Evolutionary conservation across 2,329 filamentous ascomycete species (phyloP).

Genomic region (Paraphoma sp.): DNA sequence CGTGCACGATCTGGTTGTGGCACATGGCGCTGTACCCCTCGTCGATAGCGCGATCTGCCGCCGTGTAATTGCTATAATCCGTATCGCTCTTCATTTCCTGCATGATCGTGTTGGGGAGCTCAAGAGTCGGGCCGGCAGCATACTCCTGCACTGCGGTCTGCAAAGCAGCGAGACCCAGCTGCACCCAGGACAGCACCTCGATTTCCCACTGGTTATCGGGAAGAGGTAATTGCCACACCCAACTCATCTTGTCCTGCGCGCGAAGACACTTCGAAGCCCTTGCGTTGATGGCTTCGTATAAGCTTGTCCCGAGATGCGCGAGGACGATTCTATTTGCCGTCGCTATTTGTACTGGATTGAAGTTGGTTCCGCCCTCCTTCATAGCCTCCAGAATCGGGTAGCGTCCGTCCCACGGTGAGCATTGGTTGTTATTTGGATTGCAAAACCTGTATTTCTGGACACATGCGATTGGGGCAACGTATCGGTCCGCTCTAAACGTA

Average conservation of each 20-base stretch:
- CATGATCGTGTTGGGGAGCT: background rate
- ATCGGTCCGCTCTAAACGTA: background rate
- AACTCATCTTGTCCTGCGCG: background rate
- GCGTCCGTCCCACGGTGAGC: background rate
- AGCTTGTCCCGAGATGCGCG: background rate
- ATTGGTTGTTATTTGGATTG: background rate
- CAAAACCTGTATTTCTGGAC: background rate
- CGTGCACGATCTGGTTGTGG: background rate
- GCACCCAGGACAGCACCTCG: constrained; percentile 16
- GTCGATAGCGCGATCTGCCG: background rate
- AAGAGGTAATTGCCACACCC: constrained; percentile 1
- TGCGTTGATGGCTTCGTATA: background rate
- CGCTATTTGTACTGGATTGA: background rate
- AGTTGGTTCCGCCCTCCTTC: background rate
- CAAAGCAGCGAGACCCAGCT: constrained; percentile 13
- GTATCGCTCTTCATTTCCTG: background rate
- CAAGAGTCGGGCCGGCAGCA: background rate
- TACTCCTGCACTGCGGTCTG: constrained; percentile 4
- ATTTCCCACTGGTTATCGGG: constrained; percentile 16
- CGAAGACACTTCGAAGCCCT: background rate
- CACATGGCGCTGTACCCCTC: background rate
- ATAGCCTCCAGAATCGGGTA: background rate
- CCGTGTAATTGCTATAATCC: background rate
- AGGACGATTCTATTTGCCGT: background rate
- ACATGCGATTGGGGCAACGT: background rate